These are phyloP conservation scores for Papilionanthe hybrid DNA, from an alignment of 116 monocot genomes.

Conservation along the genomic window DNA sequence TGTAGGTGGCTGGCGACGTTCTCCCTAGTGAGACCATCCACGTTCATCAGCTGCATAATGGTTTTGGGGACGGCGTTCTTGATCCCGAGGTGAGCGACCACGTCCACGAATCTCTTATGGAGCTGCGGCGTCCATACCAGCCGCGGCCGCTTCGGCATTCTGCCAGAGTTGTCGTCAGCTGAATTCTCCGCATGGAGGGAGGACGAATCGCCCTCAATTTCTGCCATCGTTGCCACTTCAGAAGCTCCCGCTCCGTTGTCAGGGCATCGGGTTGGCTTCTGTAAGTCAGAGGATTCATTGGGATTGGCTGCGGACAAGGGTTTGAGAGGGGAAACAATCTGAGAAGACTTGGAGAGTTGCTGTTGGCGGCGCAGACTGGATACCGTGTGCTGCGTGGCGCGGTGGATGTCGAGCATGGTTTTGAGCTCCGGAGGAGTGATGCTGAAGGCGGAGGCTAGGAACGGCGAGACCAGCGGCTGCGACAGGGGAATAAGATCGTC, in stretches of 20 bases:
- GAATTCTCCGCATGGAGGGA: slow-evolving; percentile 3
- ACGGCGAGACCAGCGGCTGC: slow-evolving; percentile 43
- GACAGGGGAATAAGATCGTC: slow-evolving; percentile 52
- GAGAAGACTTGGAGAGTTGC: slow-evolving; percentile 1
- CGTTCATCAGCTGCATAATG: slow-evolving; percentile 34
- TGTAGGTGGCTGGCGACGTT: slow-evolving; percentile 65
- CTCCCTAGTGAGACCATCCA: slow-evolving; percentile 51
- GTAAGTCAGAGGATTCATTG: background rate
- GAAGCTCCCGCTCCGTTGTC: background rate
- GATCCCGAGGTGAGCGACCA: slow-evolving; percentile 37
- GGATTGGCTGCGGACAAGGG: background rate
- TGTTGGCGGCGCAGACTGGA: slow-evolving; percentile 20
- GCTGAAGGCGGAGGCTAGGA: slow-evolving; percentile 52
- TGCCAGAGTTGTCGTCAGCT: slow-evolving; percentile 9
- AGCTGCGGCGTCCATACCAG: slow-evolving; percentile 40
- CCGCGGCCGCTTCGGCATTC: slow-evolving; percentile 29
- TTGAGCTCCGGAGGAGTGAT: slow-evolving; percentile 31
- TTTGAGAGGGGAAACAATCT: background rate
- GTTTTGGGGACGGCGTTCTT: slow-evolving; percentile 43
- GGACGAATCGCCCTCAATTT: slow-evolving; percentile 9
- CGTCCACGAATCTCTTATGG: slow-evolving; percentile 51
- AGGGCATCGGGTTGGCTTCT: background rate
- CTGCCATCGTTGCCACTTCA: background rate
- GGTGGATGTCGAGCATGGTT: slow-evolving; percentile 35
- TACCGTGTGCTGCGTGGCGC: slow-evolving; percentile 36